Percentiles rank a stretch among this genome's conserved stretches.
Conservation (phyloP, 208 protist genomes). For the Acanthamoeba castellanii region DNA sequence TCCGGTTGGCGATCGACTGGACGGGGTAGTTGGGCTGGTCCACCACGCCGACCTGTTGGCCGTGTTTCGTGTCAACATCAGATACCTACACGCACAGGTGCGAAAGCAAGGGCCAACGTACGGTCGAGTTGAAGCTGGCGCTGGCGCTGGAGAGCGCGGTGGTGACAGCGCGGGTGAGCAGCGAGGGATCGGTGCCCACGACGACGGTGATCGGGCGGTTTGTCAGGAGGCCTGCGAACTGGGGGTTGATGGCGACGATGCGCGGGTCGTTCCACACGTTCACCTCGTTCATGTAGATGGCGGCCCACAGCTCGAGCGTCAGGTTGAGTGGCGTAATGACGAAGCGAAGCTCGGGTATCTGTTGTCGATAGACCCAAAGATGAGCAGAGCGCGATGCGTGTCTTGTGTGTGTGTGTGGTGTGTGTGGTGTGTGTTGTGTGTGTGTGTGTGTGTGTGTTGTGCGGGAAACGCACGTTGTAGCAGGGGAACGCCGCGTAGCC, state of each 20-base stretch:
- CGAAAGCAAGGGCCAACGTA: background rate
- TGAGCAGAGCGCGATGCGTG: background rate
- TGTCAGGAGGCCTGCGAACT: background rate
- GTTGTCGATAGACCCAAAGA: background rate
- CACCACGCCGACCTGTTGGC: background rate
- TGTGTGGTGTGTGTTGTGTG: too few relatives aligned
- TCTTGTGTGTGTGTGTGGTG: background rate
- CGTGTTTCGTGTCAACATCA: background rate
- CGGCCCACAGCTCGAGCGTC: slow-evolving; percentile 3
- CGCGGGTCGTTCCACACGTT: background rate
- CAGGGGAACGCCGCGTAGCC: background rate
- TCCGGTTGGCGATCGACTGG: background rate
- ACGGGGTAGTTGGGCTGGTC: slow-evolving; percentile 12
- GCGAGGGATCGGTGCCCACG: background rate
- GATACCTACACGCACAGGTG: background rate
- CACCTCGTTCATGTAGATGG: background rate
- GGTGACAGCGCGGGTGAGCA: background rate
- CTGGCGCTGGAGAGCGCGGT: background rate
- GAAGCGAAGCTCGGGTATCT: background rate
- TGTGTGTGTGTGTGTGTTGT: background rate
- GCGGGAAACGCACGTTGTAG: background rate
- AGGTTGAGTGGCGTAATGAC: background rate
- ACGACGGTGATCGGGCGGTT: background rate
- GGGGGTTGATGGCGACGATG: slow-evolving; percentile 11
- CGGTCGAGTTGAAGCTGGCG: background rate